phyloP scores from a whole-genome alignment of 1,284 basidiomycete genomes.

The Sutorius eximius region DNA sequence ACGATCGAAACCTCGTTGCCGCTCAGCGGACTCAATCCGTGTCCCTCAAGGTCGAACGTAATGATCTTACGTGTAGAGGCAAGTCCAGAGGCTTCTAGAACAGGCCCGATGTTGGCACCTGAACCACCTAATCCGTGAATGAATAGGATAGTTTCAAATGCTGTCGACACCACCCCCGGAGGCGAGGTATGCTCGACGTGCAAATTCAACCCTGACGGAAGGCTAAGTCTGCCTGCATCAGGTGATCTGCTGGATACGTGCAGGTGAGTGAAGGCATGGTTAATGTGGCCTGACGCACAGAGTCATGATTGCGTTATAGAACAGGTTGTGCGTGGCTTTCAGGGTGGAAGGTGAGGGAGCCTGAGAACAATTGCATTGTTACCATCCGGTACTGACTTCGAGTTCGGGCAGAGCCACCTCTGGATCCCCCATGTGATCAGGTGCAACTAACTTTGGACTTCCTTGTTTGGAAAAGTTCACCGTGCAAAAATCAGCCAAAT shows the following conservation, averaged over 20 bases:
- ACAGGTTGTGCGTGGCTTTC: not conserved
- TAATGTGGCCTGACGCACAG: not conserved
- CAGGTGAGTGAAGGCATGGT: not conserved
- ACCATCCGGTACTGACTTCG: not conserved
- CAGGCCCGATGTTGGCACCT: constrained; percentile 6
- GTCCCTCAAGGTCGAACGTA: constrained; percentile 14
- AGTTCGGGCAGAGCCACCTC: not conserved
- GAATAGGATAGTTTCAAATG: constrained; percentile 2
- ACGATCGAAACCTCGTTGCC: constrained; percentile 14
- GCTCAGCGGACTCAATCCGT: constrained; percentile 11
- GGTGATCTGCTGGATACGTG: constrained; percentile 2
- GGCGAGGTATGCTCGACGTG: constrained; percentile 3
- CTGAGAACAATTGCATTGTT: not conserved
- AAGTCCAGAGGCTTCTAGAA: constrained; percentile 7
- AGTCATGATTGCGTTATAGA: not conserved
- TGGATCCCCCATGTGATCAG: not conserved
- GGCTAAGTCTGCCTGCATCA: constrained; percentile 2
- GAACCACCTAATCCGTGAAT: constrained; percentile 10
- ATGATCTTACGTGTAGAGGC: constrained; percentile 15
- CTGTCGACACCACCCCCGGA: not conserved
- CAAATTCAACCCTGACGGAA: constrained; percentile 1
- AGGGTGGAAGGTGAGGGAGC: not conserved
- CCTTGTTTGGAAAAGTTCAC: not conserved
- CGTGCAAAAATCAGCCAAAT: not conserved
- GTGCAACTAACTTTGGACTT: not conserved